Evolutionary conservation across 2,329 filamentous ascomycete species (phyloP).

Genomic region (Hymenoscyphus albidus): DNA sequence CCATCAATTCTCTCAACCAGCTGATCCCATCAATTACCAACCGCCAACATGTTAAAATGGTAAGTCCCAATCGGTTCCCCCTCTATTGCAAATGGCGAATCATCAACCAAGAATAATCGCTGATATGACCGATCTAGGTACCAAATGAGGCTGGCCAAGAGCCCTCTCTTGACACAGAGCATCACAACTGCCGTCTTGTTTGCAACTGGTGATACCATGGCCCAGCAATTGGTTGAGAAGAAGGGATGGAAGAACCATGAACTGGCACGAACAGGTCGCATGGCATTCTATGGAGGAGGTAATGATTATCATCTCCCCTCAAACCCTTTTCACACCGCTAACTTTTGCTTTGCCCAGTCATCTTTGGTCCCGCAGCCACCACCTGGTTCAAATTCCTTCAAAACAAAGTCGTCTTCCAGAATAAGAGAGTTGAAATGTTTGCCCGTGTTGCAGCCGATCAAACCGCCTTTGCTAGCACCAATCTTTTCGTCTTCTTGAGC

Average conservation of each 20-base stretch:
- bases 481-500: slow-evolving; percentile 62
- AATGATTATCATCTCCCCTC: slow-evolving; percentile 31
- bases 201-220: slow-evolving; percentile 83
- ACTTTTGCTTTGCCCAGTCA: slow-evolving; percentile 38
- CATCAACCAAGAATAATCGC: not conserved
- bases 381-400: slow-evolving; percentile 68
- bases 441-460: slow-evolving; percentile 65
- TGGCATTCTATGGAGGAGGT: slow-evolving; percentile 78
- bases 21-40: slow-evolving; percentile 15
- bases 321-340: slow-evolving; percentile 14
- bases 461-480: slow-evolving; percentile 59
- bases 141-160: slow-evolving; percentile 72
- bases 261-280: slow-evolving; percentile 65
- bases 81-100: not conserved
- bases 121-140: slow-evolving; percentile 57
- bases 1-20: not conserved
- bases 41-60: slow-evolving; percentile 33
- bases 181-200: slow-evolving; percentile 90
- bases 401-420: slow-evolving; percentile 53
- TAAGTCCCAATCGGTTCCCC: slow-evolving; percentile 16
- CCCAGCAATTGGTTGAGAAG: slow-evolving; percentile 87
- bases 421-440: slow-evolving; percentile 55
- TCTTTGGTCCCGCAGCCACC: slow-evolving; percentile 69
- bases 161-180: slow-evolving; percentile 85
- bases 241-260: slow-evolving; percentile 75